Conservation (phyloP, 495 filamentous ascomycete genomes). For the Aspergillus nidulans region DNA sequence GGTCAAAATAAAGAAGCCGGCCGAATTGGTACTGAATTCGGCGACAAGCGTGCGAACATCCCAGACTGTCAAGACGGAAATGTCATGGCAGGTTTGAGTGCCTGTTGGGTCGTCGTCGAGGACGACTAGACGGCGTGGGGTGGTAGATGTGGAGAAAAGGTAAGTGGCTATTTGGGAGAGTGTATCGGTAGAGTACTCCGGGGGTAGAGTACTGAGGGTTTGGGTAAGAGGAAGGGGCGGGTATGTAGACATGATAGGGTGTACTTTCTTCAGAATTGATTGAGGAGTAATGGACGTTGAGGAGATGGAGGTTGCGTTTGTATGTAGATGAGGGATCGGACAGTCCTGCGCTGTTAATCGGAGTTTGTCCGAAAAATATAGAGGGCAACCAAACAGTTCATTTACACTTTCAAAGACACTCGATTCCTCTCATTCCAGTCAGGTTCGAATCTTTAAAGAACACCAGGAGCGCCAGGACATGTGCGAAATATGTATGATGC, state of each 20-base stretch:
- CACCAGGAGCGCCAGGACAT: slow-evolving; percentile 24
- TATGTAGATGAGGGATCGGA: neutral
- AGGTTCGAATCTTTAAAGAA: slow-evolving; percentile 14
- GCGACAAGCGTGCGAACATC: slow-evolving; percentile 34
- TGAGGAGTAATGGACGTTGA: neutral
- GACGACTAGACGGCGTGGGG: slow-evolving; percentile 42
- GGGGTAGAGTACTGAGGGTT: slow-evolving; percentile 31
- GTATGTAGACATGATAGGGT: slow-evolving; percentile 23
- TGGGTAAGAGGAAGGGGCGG: slow-evolving; percentile 24
- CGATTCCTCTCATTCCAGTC: slow-evolving; percentile 11
- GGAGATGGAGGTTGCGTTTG: neutral
- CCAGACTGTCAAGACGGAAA: slow-evolving; percentile 53
- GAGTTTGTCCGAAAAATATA: slow-evolving; percentile 7
- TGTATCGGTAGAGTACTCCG: slow-evolving; percentile 28
- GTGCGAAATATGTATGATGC: slow-evolving; percentile 14
- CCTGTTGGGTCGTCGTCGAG: slow-evolving; percentile 55
- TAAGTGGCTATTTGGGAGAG: slow-evolving; percentile 34
- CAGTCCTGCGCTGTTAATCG: slow-evolving; percentile 2
- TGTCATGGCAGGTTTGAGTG: slow-evolving; percentile 54
- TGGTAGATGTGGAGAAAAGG: slow-evolving; percentile 23
- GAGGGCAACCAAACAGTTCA: neutral
- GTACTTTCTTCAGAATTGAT: neutral
- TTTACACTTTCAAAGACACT: neutral
- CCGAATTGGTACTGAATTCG: slow-evolving; percentile 34
- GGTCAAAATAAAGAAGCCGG: slow-evolving; percentile 54